Evolutionary conservation across 768 basidiomycete species (phyloP).

Genomic region (Agaricus subrufescens): DNA sequence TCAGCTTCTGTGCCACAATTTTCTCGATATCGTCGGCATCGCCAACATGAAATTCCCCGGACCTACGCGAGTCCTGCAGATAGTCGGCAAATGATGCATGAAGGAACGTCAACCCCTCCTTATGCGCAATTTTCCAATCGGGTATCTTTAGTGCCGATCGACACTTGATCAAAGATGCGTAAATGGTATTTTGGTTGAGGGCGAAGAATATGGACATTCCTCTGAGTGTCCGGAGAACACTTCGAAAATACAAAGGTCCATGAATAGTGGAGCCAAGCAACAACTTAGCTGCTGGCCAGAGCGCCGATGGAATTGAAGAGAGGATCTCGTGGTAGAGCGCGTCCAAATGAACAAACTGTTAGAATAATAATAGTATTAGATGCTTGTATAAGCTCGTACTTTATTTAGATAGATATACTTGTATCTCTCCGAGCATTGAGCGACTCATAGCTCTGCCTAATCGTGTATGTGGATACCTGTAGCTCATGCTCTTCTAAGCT

Average conservation of each 20-base stretch:
- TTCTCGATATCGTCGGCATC: background rate
- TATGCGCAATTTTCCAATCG: background rate
- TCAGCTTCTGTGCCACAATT: too few relatives aligned
- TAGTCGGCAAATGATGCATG: too few relatives aligned
- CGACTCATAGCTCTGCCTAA: too few relatives aligned
- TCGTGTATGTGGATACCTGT: too few relatives aligned
- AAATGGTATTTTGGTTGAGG: background rate
- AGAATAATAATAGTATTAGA: too few relatives aligned
- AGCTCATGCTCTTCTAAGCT: too few relatives aligned
- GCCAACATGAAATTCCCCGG: constrained; percentile 8
- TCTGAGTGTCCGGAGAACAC: background rate
- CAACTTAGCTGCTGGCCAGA: background rate
- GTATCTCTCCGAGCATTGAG: too few relatives aligned
- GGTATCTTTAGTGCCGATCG: background rate
- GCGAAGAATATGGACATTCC: background rate
- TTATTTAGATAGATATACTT: too few relatives aligned
- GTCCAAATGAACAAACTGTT: background rate
- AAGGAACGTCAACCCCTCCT: background rate
- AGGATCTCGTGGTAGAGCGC: background rate
- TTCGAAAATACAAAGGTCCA: too few relatives aligned
- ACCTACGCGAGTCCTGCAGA: too few relatives aligned
- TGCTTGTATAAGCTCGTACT: too few relatives aligned
- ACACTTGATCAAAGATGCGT: background rate
- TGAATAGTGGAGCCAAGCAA: background rate
- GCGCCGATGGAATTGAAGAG: background rate